Evolutionary conservation across 2,329 filamentous ascomycete species (phyloP), one percentile per base, ranked within the genome.

Genomic region (Apiospora rasikravindrae): DNA sequence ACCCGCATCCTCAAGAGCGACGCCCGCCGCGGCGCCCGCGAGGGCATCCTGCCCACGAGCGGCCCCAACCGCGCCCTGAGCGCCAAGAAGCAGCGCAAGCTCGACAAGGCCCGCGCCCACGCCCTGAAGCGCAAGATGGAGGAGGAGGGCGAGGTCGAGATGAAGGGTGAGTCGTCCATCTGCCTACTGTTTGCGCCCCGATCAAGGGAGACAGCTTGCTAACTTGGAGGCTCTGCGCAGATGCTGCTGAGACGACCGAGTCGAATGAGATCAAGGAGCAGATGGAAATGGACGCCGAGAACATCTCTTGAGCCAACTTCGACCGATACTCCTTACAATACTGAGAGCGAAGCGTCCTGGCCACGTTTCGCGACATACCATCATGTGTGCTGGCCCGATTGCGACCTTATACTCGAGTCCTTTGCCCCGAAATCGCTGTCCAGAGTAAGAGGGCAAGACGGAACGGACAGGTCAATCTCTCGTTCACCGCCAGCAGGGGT

Each of bases 21-120:
- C 73, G 33, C 81, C 33, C 81, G 77, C 68, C 85, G 87, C 61
- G 88, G 88, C 57, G 88, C 88, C 2, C 81, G 88, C 2, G 79
- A 85, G 0, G 88, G 88, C 0, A 79, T 90, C 49, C 77, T 89
- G 72, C 88, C 88, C 0, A 90, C 83, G 19, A 89, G 87, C 80
- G 88, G 88, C 0, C 88, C 88, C 0, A 83, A 86, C 45, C 82
- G 81, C 1, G 81, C 84, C 26, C 67, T 89, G 45, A 89, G 88
- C 81, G 81, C 81, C 67, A 90, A 90, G 86, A 87, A 86, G 84
- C 81, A 82, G 78, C 83, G 85, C 74, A 90, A 90, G 85, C 71
- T 90, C 49, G 86, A 90, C 78, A 85, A 86, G 83, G 84, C 86
- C 81, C 88, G 79, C 84, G 82, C 2, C 5, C 83, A 89, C 75